Evolutionary conservation across 164 flowering plant genomes (phyloP).

Genomic region (Dillenia suffruticosa): DNA sequence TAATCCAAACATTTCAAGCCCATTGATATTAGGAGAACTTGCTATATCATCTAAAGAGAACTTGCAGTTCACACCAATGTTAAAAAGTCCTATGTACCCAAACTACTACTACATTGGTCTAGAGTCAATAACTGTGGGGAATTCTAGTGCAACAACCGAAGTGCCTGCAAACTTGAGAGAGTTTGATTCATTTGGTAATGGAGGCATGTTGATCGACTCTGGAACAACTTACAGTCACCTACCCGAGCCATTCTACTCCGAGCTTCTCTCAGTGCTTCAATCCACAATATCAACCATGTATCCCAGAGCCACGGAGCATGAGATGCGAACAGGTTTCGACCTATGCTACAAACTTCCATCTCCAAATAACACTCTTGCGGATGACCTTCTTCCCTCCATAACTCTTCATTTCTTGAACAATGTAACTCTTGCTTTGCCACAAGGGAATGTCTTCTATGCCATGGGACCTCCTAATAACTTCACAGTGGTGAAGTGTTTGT

Average conservation of each 20-base stretch:
- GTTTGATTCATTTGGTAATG: conserved; percentile 60
- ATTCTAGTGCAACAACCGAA: conserved; percentile 7
- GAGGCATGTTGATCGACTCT: conserved; percentile 71
- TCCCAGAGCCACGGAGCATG: conserved; percentile 38
- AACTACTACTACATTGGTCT: conserved; percentile 63
- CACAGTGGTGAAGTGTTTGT: conserved; percentile 47
- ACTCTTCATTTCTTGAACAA: conserved; percentile 60
- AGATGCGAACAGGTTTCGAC: conserved; percentile 48
- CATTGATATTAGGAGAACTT: conserved; percentile 54
- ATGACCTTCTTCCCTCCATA: conserved; percentile 41
- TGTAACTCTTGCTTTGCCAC: conserved; percentile 49
- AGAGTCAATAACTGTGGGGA: conserved; percentile 45
- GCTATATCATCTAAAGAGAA: conserved; percentile 48
- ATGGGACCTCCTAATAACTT: conserved; percentile 49
- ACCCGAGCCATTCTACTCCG: conserved; percentile 49
- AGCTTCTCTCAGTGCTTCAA: conserved; percentile 31
- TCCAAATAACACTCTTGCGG: conserved; percentile 18
- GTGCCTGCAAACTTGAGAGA: conserved; percentile 40
- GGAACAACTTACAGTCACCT: conserved; percentile 79
- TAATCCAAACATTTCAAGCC: conserved; percentile 64
- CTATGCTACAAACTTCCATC: conserved; percentile 62
- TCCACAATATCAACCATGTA: conserved; percentile 18
- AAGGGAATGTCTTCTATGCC: conserved; percentile 52
- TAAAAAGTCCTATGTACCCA: conserved; percentile 49
- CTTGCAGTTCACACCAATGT: conserved; percentile 61